Evolutionary conservation across 2,329 filamentous ascomycete species (phyloP).

Genomic region (Aureobasidium sp.): DNA sequence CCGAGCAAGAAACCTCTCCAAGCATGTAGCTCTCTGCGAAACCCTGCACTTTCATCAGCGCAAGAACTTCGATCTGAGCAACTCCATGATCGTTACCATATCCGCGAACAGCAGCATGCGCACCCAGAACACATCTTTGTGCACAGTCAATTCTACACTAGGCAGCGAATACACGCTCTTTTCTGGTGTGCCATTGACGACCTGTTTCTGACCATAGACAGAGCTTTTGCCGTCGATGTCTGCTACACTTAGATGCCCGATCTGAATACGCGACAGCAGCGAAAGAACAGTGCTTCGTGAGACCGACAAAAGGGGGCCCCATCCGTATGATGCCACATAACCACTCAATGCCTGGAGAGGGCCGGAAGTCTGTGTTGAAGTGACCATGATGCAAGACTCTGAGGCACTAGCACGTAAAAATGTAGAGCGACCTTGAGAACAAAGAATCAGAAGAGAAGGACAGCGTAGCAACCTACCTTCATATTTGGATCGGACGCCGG

Average conservation of each 20-base stretch:
- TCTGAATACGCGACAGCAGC: constrained; percentile 39
- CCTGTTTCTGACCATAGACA: constrained; percentile 34
- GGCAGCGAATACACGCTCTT: constrained; percentile 35
- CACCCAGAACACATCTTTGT: constrained; percentile 64
- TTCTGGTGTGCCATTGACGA: constrained; percentile 23
- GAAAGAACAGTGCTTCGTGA: constrained; percentile 41
- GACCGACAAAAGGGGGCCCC: constrained; percentile 41
- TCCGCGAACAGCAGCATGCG: constrained; percentile 62
- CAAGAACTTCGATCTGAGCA: background rate
- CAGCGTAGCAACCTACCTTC: constrained; percentile 1
- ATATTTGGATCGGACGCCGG: constrained; percentile 10
- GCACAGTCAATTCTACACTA: constrained; percentile 52
- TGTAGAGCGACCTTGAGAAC: constrained; percentile 2
- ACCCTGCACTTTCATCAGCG: constrained; percentile 33
- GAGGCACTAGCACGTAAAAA: constrained; percentile 9
- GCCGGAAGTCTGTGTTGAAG: constrained; percentile 32
- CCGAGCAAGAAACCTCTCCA: constrained; percentile 59
- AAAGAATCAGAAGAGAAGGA: background rate
- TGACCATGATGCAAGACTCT: constrained; percentile 24
- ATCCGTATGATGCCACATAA: constrained; percentile 40
- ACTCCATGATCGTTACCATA: constrained; percentile 44
- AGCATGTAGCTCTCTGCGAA: constrained; percentile 70
- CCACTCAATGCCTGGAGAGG: constrained; percentile 35
- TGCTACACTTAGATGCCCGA: constrained; percentile 40
- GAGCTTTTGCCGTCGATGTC: constrained; percentile 39